A percentile compares a stretch with the other conserved stretches of the same genome.
Conservation (phyloP, 306 rosid species). For the Ziziphus jujuba region DNA sequence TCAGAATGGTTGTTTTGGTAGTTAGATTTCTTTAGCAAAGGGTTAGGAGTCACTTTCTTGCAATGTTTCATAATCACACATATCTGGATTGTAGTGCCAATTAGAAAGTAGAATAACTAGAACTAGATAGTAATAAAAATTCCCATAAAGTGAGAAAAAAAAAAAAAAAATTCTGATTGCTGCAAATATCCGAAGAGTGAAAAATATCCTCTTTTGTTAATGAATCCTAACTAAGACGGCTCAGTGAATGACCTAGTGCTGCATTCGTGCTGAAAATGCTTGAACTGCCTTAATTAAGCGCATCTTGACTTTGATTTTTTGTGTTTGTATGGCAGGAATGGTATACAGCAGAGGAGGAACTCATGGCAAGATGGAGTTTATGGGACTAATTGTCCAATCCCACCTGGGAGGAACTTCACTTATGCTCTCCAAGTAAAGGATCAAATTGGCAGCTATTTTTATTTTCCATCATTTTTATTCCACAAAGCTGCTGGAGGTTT, state of each 20-base stretch:
- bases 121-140: too few species aligned
- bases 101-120: too few species aligned
- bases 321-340: constrained; percentile 61
- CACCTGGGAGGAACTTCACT: constrained; percentile 62
- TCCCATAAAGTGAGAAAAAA: too few species aligned
- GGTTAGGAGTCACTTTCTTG: not conserved
- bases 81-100: too few species aligned
- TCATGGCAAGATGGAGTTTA: constrained; percentile 78
- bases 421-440: constrained; percentile 57
- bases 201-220: not conserved
- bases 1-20: not conserved
- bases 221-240: not conserved
- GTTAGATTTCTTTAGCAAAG: not conserved
- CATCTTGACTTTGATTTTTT: not conserved
- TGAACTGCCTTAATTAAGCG: constrained; percentile 1
- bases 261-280: not conserved
- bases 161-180: too few species aligned
- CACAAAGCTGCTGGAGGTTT: constrained; percentile 80
- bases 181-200: too few species aligned
- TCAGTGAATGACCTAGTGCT: not conserved
- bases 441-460: constrained; percentile 66
- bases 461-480: constrained; percentile 62
- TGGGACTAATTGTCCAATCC: constrained; percentile 70
- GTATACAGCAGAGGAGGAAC: constrained; percentile 88
- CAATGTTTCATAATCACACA: not conserved